Percentiles rank a stretch among this genome's conserved stretches.
Evolutionary conservation across 2,329 filamentous ascomycete genomes (phyloP).

Genomic region (Westerdykella aurantiaca): DNA sequence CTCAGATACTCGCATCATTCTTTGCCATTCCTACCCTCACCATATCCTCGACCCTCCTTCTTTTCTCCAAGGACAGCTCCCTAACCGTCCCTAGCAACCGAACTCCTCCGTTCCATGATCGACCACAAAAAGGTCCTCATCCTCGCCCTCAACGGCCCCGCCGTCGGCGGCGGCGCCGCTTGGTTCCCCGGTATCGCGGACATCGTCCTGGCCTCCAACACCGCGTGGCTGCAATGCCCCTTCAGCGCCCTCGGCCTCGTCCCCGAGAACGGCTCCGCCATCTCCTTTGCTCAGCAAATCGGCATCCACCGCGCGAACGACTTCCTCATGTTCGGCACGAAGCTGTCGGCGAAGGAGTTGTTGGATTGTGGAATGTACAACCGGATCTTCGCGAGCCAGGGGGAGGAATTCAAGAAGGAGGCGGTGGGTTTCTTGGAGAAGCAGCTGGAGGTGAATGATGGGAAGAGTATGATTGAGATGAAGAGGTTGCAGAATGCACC

Average conservation of each 20-base stretch:
- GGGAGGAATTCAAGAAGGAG: conserved; percentile 39
- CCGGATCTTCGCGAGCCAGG: conserved; percentile 38
- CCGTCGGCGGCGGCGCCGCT: conserved; percentile 46
- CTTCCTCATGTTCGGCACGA: conserved; percentile 49
- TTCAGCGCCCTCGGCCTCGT: conserved; percentile 47
- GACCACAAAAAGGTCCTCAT: conserved; percentile 49
- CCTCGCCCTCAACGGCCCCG: conserved; percentile 48
- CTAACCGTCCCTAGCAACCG: conserved; percentile 11
- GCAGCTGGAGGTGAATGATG: conserved; percentile 44
- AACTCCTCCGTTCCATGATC: conserved; percentile 44
- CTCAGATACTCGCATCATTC: neutral
- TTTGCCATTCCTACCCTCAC: neutral
- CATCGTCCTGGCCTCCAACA: conserved; percentile 43
- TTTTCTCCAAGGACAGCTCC: neutral
- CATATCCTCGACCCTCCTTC: neutral
- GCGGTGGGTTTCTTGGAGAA: conserved; percentile 41
- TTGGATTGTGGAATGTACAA: conserved; percentile 44
- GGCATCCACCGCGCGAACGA: conserved; percentile 49
- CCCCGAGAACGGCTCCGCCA: conserved; percentile 45
- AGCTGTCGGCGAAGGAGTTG: conserved; percentile 41
- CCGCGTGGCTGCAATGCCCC: conserved; percentile 45
- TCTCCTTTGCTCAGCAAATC: conserved; percentile 44
- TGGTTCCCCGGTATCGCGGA: conserved; percentile 48
- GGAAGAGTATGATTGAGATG: conserved; percentile 49
- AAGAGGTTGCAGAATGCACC: conserved; percentile 47